These are phyloP conservation scores for Inonotus obliquus DNA, from an alignment of 1,284 basidiomycete species.

Conservation along the genomic window DNA sequence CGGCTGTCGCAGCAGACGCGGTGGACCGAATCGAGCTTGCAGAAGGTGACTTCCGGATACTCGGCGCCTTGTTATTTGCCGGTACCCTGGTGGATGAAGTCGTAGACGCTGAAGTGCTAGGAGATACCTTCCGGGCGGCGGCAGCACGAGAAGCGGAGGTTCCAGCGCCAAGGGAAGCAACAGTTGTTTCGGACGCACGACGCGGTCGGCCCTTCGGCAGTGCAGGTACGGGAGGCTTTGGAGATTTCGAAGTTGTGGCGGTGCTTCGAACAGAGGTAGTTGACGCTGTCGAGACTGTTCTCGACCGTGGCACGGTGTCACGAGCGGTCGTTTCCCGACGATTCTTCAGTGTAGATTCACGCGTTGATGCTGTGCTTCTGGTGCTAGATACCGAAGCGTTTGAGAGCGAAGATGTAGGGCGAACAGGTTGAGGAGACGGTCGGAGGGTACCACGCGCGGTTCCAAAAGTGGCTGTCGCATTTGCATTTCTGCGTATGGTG, in stretches of 20 bases:
- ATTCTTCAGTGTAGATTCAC: constrained; percentile 41
- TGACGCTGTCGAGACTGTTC: constrained; percentile 41
- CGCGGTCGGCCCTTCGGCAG: constrained; percentile 19
- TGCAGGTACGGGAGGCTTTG: constrained; percentile 18
- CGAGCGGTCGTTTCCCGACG: constrained; percentile 36
- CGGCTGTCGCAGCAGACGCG: constrained; percentile 18
- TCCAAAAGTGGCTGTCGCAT: neutral
- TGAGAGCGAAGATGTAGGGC: constrained; percentile 32
- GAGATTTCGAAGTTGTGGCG: constrained; percentile 21
- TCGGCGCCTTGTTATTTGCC: neutral
- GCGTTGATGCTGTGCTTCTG: constrained; percentile 43
- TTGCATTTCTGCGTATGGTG: constrained; percentile 32
- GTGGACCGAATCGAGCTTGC: constrained; percentile 22
- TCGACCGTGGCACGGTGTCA: constrained; percentile 33
- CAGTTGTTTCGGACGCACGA: constrained; percentile 28
- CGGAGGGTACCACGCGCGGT: neutral
- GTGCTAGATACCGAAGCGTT: constrained; percentile 33
- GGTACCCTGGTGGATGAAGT: constrained; percentile 10
- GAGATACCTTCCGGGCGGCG: constrained; percentile 4
- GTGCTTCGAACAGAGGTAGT: constrained; percentile 35
- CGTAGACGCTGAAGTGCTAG: neutral
- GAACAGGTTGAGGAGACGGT: constrained; percentile 18
- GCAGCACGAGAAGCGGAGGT: constrained; percentile 21
- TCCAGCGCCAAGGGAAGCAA: constrained; percentile 21
- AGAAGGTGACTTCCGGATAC: constrained; percentile 9